These are phyloP conservation scores for Boehmeria nivea DNA, from an alignment of 306 rosid species.

Conservation along the genomic window DNA sequence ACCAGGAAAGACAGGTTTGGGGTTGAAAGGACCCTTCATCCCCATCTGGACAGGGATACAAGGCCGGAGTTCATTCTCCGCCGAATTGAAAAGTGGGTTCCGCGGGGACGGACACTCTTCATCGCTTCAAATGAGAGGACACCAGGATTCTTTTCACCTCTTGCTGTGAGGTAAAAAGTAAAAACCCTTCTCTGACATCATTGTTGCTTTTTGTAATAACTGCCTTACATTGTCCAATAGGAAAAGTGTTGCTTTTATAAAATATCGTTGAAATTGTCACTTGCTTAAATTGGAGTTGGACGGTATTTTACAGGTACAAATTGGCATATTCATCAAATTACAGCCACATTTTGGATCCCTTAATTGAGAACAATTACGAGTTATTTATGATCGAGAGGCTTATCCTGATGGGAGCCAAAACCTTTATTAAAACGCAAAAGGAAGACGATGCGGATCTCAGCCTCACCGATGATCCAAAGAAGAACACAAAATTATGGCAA, in stretches of 20 bases:
- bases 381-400: slow-evolving; percentile 91
- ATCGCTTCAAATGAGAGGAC: slow-evolving; percentile 95
- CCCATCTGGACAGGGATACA: slow-evolving; percentile 95
- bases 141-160: slow-evolving; percentile 82
- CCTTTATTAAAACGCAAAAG: slow-evolving; percentile 74
- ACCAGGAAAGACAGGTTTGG: slow-evolving; percentile 91
- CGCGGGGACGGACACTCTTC: slow-evolving; percentile 74
- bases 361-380: slow-evolving; percentile 72
- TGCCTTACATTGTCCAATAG: neutral
- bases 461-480: slow-evolving; percentile 90
- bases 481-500: slow-evolving; percentile 87
- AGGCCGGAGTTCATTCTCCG: slow-evolving; percentile 68
- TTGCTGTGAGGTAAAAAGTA: slow-evolving; percentile 64
- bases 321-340: slow-evolving; percentile 73
- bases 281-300: slow-evolving; percentile 11
- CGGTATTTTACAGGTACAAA: slow-evolving; percentile 59
- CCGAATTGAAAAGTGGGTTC: slow-evolving; percentile 82
- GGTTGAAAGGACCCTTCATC: slow-evolving; percentile 63
- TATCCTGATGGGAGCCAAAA: slow-evolving; percentile 71
- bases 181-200: slow-evolving; percentile 17
- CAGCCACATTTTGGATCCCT: slow-evolving; percentile 59
- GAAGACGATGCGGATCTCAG: slow-evolving; percentile 62
- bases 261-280: neutral
- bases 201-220: neutral
- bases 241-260: too few relatives aligned